Percentiles rank a stretch among this genome's conserved stretches.
These are phyloP conservation scores for Pouteria campechiana DNA, from an alignment of 179 eudicot species.

Conservation along the genomic window DNA sequence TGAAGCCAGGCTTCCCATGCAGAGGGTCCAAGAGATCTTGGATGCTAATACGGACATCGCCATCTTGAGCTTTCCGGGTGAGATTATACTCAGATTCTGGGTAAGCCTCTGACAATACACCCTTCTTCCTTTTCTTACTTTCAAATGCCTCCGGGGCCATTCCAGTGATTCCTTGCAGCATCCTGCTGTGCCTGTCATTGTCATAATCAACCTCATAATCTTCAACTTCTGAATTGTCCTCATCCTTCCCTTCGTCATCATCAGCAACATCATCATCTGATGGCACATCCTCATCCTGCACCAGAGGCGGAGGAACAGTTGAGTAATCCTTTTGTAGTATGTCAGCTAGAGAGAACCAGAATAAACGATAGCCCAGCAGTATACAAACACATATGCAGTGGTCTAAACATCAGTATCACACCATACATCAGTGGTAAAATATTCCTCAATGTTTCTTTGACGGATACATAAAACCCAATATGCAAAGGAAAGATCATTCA, in stretches of 20 bases:
- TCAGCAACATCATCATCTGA: slow-evolving; percentile 48
- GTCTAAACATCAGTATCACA: not conserved
- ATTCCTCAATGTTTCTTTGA: not conserved
- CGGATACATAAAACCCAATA: not conserved
- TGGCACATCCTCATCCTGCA: slow-evolving; percentile 73
- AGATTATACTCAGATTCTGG: slow-evolving; percentile 93
- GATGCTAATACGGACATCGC: slow-evolving; percentile 52
- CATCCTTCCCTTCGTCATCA: slow-evolving; percentile 2
- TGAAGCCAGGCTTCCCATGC: slow-evolving; percentile 39
- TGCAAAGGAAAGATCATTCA: no score
- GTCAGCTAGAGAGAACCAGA: not conserved
- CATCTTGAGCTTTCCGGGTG: slow-evolving; percentile 56
- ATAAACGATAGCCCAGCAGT: not conserved
- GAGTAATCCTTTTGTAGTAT: not conserved
- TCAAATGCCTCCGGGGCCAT: slow-evolving; percentile 67
- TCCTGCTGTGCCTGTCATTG: slow-evolving; percentile 54
- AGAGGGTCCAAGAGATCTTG: slow-evolving; percentile 75
- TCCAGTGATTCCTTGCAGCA: slow-evolving; percentile 72
- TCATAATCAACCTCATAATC: slow-evolving; percentile 25
- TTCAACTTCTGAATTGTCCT: not conserved
- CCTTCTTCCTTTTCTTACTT: slow-evolving; percentile 61
- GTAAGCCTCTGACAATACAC: slow-evolving; percentile 55
- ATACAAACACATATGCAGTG: not conserved
- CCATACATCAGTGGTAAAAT: not conserved
- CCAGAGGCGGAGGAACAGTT: not conserved